phyloP scores from a whole-genome alignment of 768 basidiomycete genomes.

The Boletus rufocinnamomeus region DNA sequence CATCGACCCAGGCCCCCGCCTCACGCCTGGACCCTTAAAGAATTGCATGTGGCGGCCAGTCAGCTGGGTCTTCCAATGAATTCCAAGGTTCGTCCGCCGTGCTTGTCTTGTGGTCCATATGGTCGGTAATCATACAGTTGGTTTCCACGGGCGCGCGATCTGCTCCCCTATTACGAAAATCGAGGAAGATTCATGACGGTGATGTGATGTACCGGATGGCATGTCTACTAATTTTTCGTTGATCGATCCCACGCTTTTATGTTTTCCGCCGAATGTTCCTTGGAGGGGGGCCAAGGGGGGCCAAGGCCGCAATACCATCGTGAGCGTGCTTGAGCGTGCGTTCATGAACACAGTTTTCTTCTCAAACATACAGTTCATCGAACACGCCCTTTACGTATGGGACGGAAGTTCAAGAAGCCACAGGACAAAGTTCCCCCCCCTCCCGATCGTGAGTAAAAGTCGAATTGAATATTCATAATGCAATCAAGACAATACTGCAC shows the following conservation, averaged over 20 bases:
- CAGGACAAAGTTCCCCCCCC: not conserved
- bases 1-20: not conserved
- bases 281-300: too few species aligned
- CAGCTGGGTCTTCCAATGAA: not conserved
- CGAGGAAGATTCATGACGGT: not conserved
- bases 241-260: constrained; percentile 2
- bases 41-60: not conserved
- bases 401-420: not conserved
- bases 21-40: not conserved
- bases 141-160: constrained; percentile 1
- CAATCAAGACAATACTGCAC: not conserved
- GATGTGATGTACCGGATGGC: not conserved
- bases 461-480: not conserved
- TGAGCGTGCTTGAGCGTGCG: not conserved
- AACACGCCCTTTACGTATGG: not conserved
- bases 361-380: not conserved
- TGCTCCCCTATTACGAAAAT: not conserved
- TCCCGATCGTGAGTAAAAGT: not conserved
- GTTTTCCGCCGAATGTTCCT: not conserved
- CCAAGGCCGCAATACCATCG: constrained; percentile 1
- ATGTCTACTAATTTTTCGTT: not conserved
- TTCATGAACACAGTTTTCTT: not conserved
- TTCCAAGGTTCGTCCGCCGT: not conserved
- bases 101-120: not conserved
- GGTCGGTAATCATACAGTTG: not conserved